Percentiles rank a stretch among this genome's conserved stretches.
These are phyloP conservation scores for Lactifluus piperatus DNA, from an alignment of 768 basidiomycete genomes.

Conservation along the genomic window DNA sequence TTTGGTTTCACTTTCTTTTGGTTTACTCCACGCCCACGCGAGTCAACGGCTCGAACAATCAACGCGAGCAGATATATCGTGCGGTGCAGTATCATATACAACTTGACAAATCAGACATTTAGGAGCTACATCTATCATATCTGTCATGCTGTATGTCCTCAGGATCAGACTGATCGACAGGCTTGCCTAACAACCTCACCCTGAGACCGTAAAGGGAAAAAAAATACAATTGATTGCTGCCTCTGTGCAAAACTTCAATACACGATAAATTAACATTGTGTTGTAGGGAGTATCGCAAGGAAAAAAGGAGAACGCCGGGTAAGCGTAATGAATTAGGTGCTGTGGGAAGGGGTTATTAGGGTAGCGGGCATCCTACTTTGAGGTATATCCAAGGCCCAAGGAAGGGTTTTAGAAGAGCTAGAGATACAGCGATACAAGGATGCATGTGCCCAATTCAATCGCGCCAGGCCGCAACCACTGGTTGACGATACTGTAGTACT, in stretches of 20 bases:
- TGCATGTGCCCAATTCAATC: conserved; percentile 14
- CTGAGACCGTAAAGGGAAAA: background rate
- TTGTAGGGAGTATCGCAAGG: background rate
- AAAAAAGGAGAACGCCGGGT: background rate
- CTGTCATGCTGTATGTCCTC: too few species aligned
- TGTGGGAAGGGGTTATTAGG: conserved; percentile 7
- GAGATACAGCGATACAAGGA: conserved; percentile 13
- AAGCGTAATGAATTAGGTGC: background rate
- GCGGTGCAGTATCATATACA: too few species aligned
- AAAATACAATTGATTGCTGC: conserved; percentile 11
- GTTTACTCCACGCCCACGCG: too few species aligned
- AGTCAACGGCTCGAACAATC: too few species aligned
- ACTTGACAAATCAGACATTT: too few species aligned
- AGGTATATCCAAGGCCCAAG: conserved; percentile 8
- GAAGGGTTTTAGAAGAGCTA: conserved; percentile 1
- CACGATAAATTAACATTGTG: conserved; percentile 16
- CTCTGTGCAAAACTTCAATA: conserved; percentile 9
- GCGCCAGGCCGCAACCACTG: conserved; percentile 7
- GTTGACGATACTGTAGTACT: too few species aligned
- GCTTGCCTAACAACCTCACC: background rate
- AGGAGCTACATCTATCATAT: too few species aligned
- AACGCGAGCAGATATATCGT: too few species aligned
- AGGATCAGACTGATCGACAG: too few species aligned
- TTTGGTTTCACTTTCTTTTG: too few species aligned
- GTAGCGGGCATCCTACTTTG: conserved; percentile 1